Percentiles rank a stretch among this genome's conserved stretches.
Conservation (phyloP, 495 filamentous ascomycete genomes). For the Wilcoxina mikolae region DNA sequence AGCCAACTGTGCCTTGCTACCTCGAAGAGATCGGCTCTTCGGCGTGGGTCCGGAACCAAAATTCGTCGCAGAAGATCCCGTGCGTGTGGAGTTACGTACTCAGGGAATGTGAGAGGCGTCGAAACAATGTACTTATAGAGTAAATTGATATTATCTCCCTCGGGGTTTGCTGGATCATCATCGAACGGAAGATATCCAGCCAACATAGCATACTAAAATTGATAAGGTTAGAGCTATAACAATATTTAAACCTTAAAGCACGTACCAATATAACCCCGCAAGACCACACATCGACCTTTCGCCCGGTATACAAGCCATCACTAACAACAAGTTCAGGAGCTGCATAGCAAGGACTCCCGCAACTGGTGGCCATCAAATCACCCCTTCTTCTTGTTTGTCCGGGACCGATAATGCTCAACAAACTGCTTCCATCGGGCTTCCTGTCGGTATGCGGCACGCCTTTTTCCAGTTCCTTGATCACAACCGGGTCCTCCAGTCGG, state of each 20-base stretch:
- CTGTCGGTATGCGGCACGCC: conserved; percentile 25
- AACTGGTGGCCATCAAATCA: conserved; percentile 70
- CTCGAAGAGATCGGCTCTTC: conserved; percentile 91
- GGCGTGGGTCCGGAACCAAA: conserved; percentile 87
- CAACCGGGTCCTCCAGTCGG: conserved; percentile 43
- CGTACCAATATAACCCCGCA: conserved; percentile 96
- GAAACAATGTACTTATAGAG: conserved; percentile 99
- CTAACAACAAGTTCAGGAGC: conserved; percentile 95
- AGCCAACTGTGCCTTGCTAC: conserved; percentile 97
- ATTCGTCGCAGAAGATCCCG: conserved; percentile 84
- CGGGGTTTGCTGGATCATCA: conserved; percentile 94
- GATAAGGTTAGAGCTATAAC: conserved; percentile 11
- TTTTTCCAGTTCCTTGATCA: conserved; percentile 30
- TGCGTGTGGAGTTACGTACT: conserved; percentile 97
- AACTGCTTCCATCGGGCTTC: conserved; percentile 25
- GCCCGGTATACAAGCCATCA: conserved; percentile 90
- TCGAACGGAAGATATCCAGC: conserved; percentile 98
- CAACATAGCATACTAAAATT: conserved; percentile 87
- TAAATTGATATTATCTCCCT: conserved; percentile 98
- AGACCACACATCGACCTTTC: conserved; percentile 98
- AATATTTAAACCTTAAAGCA: conserved; percentile 14
- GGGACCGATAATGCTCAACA: conserved; percentile 26
- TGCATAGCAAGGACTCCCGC: conserved; percentile 83
- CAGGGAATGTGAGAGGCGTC: conserved; percentile 90
- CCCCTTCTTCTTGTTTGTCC: conserved; percentile 39